Evolutionary conservation across 2,329 filamentous ascomycete genomes (phyloP).

Genomic region (Trichoderma endophyticum): DNA sequence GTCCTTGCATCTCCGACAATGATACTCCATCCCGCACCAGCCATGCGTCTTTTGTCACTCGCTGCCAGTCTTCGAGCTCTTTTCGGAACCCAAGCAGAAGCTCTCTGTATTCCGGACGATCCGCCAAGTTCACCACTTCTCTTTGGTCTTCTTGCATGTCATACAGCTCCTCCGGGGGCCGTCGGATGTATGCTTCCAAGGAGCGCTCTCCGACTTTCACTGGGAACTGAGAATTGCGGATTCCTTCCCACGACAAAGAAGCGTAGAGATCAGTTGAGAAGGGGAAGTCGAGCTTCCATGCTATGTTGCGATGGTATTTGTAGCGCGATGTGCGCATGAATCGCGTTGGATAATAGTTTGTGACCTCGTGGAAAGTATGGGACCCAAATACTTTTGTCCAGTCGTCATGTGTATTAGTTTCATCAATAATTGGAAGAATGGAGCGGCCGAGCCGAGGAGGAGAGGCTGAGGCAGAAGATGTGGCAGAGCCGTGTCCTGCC

Average conservation of each 20-base stretch:
- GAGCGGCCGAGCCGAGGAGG: background rate
- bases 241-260: slow-evolving; percentile 7
- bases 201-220: slow-evolving; percentile 2
- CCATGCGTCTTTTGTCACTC: slow-evolving; percentile 2
- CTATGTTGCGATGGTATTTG: slow-evolving; percentile 13
- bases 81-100: background rate
- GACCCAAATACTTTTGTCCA: background rate
- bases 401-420: background rate
- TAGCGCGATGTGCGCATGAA: slow-evolving; percentile 1
- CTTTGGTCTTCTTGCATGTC: background rate
- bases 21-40: background rate
- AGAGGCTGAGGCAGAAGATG: background rate
- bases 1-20: slow-evolving; percentile 8
- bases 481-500: background rate
- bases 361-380: slow-evolving; percentile 3
- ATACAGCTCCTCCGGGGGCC: slow-evolving; percentile 3
- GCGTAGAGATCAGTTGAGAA: slow-evolving; percentile 6
- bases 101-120: background rate
- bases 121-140: background rate
- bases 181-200: slow-evolving; percentile 2
- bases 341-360: slow-evolving; percentile 9
- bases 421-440: slow-evolving; percentile 2
- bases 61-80: slow-evolving; percentile 1
- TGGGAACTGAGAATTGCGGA: background rate
- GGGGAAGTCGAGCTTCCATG: slow-evolving; percentile 10